These are phyloP conservation scores for Coemansia sp. DNA, from an alignment of 192 early-diverging fungal genomes.

Conservation along the genomic window DNA sequence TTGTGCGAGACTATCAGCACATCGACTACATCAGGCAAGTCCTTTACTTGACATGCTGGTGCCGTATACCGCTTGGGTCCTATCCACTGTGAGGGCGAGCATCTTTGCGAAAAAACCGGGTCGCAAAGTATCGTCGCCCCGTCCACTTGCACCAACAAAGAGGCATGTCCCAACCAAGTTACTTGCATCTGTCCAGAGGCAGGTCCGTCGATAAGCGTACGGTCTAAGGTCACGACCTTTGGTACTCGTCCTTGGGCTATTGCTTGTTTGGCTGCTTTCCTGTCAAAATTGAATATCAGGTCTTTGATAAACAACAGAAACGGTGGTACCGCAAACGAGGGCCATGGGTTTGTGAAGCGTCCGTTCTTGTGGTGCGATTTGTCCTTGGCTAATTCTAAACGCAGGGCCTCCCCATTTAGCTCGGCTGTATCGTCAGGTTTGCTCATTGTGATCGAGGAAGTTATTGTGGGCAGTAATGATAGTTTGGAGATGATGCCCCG, in stretches of 20 bases:
- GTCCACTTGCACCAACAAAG: conserved; percentile 65
- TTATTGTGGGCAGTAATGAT: not conserved
- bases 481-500: not conserved
- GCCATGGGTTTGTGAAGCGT: conserved; percentile 74
- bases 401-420: not conserved
- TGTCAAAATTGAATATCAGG: conserved; percentile 14
- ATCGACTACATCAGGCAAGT: conserved; percentile 68
- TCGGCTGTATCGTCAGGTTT: not conserved
- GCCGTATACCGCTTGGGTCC: conserved; percentile 71
- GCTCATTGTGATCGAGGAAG: not conserved
- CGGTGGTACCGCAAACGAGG: conserved; percentile 36
- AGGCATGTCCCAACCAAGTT: conserved; percentile 70
- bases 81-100: conserved; percentile 67
- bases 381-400: conserved; percentile 12
- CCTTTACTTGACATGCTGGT: conserved; percentile 66
- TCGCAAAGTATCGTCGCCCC: conserved; percentile 75
- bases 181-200: conserved; percentile 26
- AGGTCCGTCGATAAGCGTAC: conserved; percentile 18
- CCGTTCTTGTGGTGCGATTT: conserved; percentile 58
- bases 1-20: conserved; percentile 81
- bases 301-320: conserved; percentile 13
- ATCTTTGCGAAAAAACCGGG: conserved; percentile 74
- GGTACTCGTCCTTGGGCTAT: conserved; percentile 36
- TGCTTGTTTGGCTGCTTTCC: conserved; percentile 18
- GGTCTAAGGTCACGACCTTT: conserved; percentile 33